A percentile compares a stretch with the other conserved stretches of the same genome.
These are phyloP conservation scores for Cladosporium sp. DNA, from an alignment of 2,329 filamentous ascomycete genomes.

Conservation along the genomic window DNA sequence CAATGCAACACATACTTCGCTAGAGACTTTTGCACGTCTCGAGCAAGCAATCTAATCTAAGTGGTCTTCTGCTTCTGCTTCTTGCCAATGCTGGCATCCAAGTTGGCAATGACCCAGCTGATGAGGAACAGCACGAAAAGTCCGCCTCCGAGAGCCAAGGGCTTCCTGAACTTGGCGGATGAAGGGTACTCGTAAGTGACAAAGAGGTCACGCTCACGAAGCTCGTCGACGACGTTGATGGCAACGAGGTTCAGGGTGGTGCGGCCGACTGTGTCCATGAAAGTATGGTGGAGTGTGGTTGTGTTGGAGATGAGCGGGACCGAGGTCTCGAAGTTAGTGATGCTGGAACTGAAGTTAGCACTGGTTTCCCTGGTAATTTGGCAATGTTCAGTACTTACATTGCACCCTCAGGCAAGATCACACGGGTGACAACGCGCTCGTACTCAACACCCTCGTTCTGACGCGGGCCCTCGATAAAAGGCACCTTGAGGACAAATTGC, in stretches of 20 bases:
- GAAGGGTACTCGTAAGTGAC: conserved; percentile 86
- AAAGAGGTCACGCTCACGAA: conserved; percentile 77
- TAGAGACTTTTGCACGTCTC: not conserved
- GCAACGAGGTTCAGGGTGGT: conserved; percentile 79
- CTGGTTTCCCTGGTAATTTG: not conserved
- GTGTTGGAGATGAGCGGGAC: conserved; percentile 67
- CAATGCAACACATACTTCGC: conserved; percentile 1
- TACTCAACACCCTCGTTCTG: conserved; percentile 84
- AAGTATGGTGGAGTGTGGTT: conserved; percentile 75
- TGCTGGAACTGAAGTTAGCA: conserved; percentile 53
- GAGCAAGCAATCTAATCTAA: not conserved
- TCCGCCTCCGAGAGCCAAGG: conserved; percentile 74
- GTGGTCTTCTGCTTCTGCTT: conserved; percentile 28
- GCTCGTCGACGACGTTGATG: conserved; percentile 85
- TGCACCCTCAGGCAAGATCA: conserved; percentile 89
- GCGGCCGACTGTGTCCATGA: conserved; percentile 89
- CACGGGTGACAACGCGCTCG: conserved; percentile 72
- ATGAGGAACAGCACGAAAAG: conserved; percentile 72
- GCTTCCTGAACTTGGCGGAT: conserved; percentile 77
- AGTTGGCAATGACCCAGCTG: conserved; percentile 71
- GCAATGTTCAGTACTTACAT: conserved; percentile 58
- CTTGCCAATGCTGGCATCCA: conserved; percentile 75
- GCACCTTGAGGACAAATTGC: conserved; percentile 83
- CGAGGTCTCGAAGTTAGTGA: conserved; percentile 73
- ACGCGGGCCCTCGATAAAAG: conserved; percentile 90